Percentiles rank a stretch among this genome's conserved stretches.
Conservation (phyloP, 176 grass and related monocot genomes). For the Puya raimondii region DNA sequence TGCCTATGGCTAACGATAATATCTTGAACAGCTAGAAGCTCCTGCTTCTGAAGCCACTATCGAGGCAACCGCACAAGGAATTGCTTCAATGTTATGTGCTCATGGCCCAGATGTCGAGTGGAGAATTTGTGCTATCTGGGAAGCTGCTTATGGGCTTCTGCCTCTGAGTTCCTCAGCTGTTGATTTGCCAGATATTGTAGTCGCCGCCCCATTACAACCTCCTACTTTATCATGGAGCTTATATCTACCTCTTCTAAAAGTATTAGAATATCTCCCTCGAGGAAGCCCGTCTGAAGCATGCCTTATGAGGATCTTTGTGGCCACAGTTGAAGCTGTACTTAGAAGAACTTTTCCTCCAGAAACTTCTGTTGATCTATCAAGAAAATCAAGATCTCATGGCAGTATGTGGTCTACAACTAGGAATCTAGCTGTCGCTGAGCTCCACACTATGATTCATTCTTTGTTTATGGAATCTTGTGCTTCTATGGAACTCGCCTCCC, state of each 20-base stretch:
- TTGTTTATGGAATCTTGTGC: conserved; percentile 94
- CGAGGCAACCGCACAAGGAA: conserved; percentile 96
- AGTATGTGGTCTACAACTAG: conserved; percentile 43
- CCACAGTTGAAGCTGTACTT: conserved; percentile 96
- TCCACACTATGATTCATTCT: conserved; percentile 96
- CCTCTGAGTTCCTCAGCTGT: conserved; percentile 92
- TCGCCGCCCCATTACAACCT: conserved; percentile 84
- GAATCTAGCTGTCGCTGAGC: conserved; percentile 87
- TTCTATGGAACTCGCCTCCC: conserved; percentile 87
- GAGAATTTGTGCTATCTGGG: conserved; percentile 99
- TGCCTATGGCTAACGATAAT: conserved; percentile 14
- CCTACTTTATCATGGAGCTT: conserved; percentile 93
- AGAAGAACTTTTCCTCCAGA: conserved; percentile 83
- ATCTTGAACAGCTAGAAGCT: conserved; percentile 60
- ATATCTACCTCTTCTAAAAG: conserved; percentile 87
- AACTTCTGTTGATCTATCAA: conserved; percentile 37
- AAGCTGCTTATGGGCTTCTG: conserved; percentile 94
- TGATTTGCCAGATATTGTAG: conserved; percentile 96
- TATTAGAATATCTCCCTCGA: conserved; percentile 88
- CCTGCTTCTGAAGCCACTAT: conserved; percentile 85
- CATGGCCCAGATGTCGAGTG: conserved; percentile 99
- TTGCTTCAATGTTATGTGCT: conserved; percentile 90
- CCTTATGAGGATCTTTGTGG: conserved; percentile 98
- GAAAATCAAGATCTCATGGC: conserved; percentile 53
- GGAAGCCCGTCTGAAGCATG: conserved; percentile 98